phyloP scores from a whole-genome alignment of 139 green algal genomes.

The Coccomyxa sp. region DNA sequence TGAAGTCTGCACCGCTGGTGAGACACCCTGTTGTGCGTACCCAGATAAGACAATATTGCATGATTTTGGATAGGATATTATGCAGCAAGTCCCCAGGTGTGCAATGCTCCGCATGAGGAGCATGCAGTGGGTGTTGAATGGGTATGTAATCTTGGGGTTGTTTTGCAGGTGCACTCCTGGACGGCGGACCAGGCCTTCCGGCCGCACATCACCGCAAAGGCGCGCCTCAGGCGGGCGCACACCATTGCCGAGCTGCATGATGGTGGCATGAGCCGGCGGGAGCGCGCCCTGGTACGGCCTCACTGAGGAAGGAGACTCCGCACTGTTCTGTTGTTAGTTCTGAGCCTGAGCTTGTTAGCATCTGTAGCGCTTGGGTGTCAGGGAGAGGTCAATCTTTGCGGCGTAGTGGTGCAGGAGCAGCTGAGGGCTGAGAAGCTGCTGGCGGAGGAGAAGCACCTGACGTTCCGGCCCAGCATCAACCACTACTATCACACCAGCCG shows the following conservation, averaged over 20 bases:
- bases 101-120: not conserved
- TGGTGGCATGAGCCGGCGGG: constrained; percentile 9
- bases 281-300: constrained; percentile 10
- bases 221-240: not conserved
- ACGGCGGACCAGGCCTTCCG: constrained; percentile 6
- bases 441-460: constrained; percentile 20
- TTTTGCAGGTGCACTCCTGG: not conserved
- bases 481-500: not conserved
- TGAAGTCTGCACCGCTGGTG: not conserved
- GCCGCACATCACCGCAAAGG: constrained; percentile 10
- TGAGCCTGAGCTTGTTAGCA: not conserved
- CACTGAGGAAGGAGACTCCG: not conserved
- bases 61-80: not conserved
- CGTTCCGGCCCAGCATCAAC: constrained; percentile 15
- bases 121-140: not conserved
- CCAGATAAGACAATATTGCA: no score
- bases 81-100: not conserved
- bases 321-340: not conserved
- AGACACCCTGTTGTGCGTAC: not conserved
- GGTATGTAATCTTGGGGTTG: no score
- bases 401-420: constrained; percentile 18
- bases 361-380: not conserved
- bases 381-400: not conserved
- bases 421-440: constrained; percentile 7
- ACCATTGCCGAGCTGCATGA: constrained; percentile 19